Evolutionary conservation across 768 basidiomycete genomes (phyloP), one percentile per base, ranked within the genome.

Genomic region (Mycena albidolilacea): DNA sequence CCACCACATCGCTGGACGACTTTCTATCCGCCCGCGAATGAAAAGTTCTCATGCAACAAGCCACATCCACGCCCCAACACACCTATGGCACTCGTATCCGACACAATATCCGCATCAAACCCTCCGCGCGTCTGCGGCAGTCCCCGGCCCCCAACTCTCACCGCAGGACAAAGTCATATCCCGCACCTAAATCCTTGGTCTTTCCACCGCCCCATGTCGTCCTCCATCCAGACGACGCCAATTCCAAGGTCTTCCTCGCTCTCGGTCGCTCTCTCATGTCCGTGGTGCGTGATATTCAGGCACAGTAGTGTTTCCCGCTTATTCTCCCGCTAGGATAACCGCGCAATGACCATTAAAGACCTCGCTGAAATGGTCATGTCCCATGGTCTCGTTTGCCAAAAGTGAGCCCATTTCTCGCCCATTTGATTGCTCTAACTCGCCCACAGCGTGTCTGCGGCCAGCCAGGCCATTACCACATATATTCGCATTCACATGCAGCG

Each of bases 261-360:
- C 89, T 95, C 76, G 92, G 88, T 38, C 89, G 92, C 38, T 87
- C 93, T 38, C 90, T 95, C 75, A 86, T 93, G 78, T 91, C 93
- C 43, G 91, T 95, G 69, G 93, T 93, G 77, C 77, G 92, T 85
- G 5, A 52, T 71, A 72, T 70, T 76, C 68, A 75, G 64, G n/a
- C 73, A 50, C 78, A 64, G 76, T 71, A 21, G 64, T 48, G 72
- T 74, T 66, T 60, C 57, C 70, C 57, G 39, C 55, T 77, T 63
- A 72, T 64, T 57, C 41, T 72, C 3, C 48, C 30, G 52, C 23
- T 68, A 94, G 92, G 89, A 92, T 78, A 95, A 95, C 81, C 90
- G 92, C 61, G 93, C 93, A 59, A 93, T 94, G 91, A 95, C 93
- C 52, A 92, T 95, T 84, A 95, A 95, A 81, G 93, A 95, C 84